Base-by-base conservation (phyloP, 352 stramenopile genomes). In the Halophytophthora batemanensis region DNA sequence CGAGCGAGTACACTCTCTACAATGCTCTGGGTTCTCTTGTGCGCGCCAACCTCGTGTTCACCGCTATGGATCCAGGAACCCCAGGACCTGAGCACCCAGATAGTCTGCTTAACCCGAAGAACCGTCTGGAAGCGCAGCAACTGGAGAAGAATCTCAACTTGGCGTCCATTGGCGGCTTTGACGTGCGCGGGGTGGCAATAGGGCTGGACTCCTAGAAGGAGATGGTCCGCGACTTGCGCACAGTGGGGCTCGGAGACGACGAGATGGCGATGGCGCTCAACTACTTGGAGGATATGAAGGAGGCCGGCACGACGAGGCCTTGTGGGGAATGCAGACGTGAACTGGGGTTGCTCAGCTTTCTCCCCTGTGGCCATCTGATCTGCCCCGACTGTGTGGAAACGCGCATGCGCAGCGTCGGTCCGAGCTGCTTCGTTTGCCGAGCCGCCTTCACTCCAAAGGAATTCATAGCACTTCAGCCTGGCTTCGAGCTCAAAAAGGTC, bases 301-400 rank as follows among this genome's bases (percentile, higher is more conserved):
- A 59, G 3, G 51, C 55, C 8, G 64, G 63, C 1, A 33, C 74
- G 17, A 58, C 64, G 29, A 86, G 57, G 2, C 15, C 55, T 6
- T 98, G 93, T 53, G 64, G 65, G 19, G 54, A 59, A 11, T 98
- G 93, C 52, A 63, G 60, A 10, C 61, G 91, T 0, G 41, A 86
- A 17, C 50, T 97, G 6, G 79, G 88, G 49, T 67, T 90, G 34
- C 61, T 97, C 0, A 85, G 97, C 64, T 53, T 98, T 4, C 61
- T 96, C 11, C 87, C 90, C 15, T 98, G 93, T 61, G 87, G 85
- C 2, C 69, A 94, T 51, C 53, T 97, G 6, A 71, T 91, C 31
- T 98, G 93, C 53, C 82, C 88, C 0, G 90, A 97, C 46, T 98
- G 93, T 38, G 64, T 95, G 2, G 76, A 74, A 12, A 38, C 58